Evolutionary conservation across 257 asterid species (phyloP).

Genomic region (Petunia axillaris): DNA sequence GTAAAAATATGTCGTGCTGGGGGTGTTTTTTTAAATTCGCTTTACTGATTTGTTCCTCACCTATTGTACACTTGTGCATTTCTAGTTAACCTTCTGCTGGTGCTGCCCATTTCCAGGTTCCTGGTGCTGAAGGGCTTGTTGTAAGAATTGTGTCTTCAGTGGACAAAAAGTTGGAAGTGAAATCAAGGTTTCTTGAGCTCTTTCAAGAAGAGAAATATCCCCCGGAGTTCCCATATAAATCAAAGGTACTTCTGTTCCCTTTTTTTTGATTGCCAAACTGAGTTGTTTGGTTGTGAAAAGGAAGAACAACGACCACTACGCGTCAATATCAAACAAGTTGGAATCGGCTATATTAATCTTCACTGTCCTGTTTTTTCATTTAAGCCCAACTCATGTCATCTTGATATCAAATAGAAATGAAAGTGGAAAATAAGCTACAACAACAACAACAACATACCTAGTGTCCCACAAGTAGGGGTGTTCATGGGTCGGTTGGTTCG

Average conservation of each 20-base stretch:
- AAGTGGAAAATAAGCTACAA: no score
- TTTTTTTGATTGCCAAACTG: slow-evolving; percentile 1
- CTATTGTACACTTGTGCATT: neutral
- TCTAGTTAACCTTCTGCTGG: neutral
- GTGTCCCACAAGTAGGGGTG: no score
- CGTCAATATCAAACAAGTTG: no score
- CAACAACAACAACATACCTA: no score
- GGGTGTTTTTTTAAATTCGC: neutral
- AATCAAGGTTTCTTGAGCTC: slow-evolving; percentile 87
- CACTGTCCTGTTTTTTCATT: no score
- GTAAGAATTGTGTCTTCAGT: slow-evolving; percentile 96
- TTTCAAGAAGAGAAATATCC: slow-evolving; percentile 92
- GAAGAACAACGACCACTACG: no score
- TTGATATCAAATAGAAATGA: no score
- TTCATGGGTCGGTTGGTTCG: no score
- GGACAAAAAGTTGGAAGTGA: slow-evolving; percentile 95
- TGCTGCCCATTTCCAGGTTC: slow-evolving; percentile 54
- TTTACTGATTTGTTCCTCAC: slow-evolving; percentile 1
- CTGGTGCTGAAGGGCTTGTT: slow-evolving; percentile 96
- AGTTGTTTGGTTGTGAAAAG: slow-evolving; percentile 1
- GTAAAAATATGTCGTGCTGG: neutral
- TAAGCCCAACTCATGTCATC: no score
- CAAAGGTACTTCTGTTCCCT: slow-evolving; percentile 59
- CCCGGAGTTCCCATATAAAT: slow-evolving; percentile 77
- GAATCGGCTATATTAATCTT: no score